Evolutionary conservation across 108 stramenopile genomes (phyloP).

Genomic region (Nitzschia putrida): DNA sequence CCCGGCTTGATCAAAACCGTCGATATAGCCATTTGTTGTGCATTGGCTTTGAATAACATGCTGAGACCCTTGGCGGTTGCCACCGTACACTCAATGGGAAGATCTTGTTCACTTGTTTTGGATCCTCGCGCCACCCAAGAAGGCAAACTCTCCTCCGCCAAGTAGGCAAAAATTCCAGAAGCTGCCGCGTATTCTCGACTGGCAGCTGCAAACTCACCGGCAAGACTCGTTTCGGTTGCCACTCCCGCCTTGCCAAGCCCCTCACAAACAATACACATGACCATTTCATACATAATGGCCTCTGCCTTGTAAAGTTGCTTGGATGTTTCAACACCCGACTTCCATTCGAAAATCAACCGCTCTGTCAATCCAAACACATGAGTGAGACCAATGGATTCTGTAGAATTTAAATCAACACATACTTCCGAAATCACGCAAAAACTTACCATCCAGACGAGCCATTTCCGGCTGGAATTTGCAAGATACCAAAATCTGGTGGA

Average conservation of each 20-base stretch:
- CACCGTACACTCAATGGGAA: constrained; percentile 74
- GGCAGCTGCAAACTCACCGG: constrained; percentile 79
- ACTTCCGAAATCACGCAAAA: not conserved
- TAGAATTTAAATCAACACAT: too few relatives aligned
- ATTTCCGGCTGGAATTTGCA: constrained; percentile 85
- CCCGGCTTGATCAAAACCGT: constrained; percentile 82
- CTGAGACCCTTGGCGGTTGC: constrained; percentile 67
- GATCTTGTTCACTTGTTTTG: constrained; percentile 56
- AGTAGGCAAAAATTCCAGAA: constrained; percentile 72
- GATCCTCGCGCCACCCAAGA: constrained; percentile 80
- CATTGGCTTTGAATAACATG: constrained; percentile 73
- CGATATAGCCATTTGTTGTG: constrained; percentile 90
- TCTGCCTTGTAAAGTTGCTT: constrained; percentile 63
- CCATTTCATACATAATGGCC: constrained; percentile 89
- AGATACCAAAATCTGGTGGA: constrained; percentile 77
- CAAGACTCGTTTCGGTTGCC: constrained; percentile 71
- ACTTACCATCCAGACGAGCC: constrained; percentile 69
- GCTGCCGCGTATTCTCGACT: constrained; percentile 72
- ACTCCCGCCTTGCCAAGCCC: constrained; percentile 70
- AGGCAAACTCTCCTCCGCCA: constrained; percentile 72
- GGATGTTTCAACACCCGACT: constrained; percentile 71
- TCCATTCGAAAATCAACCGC: constrained; percentile 74
- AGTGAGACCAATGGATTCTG: too few relatives aligned
- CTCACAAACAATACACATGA: constrained; percentile 69
- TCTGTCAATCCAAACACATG: constrained; percentile 19